Conservation (phyloP, 495 filamentous ascomycete species). For the Lichenothelia convexa region DNA sequence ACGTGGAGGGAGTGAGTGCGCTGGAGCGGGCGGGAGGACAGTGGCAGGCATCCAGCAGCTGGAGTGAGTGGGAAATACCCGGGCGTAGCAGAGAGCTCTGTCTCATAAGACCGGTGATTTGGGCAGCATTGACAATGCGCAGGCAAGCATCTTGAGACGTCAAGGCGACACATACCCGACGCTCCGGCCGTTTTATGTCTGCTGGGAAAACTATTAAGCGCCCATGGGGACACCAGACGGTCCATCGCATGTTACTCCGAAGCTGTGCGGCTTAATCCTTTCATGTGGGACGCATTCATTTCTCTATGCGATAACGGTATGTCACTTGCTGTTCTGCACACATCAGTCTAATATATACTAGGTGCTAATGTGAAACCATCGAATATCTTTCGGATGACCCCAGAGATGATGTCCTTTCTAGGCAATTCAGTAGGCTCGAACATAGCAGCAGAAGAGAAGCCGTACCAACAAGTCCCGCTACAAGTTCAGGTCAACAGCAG, state of each 20-base stretch:
- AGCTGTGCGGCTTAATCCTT: constrained; percentile 75
- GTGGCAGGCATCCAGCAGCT: constrained; percentile 54
- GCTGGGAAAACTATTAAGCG: constrained; percentile 72
- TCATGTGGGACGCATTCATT: constrained; percentile 95
- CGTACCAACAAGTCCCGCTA: not conserved
- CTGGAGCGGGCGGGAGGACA: constrained; percentile 52
- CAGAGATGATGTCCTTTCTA: constrained; percentile 40
- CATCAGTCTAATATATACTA: not conserved
- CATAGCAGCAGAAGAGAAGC: not conserved
- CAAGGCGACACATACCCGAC: constrained; percentile 47
- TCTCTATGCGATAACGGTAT: constrained; percentile 54
- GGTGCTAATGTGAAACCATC: constrained; percentile 25
- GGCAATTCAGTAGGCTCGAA: not conserved
- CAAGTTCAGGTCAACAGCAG: constrained; percentile 7
- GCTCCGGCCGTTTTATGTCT: constrained; percentile 63
- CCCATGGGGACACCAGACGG: constrained; percentile 59
- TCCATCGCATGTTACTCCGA: constrained; percentile 73
- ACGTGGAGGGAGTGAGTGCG: constrained; percentile 60
- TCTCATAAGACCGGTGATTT: constrained; percentile 4
- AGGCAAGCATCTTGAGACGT: constrained; percentile 47
- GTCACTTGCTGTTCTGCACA: constrained; percentile 8
- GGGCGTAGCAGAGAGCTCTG: too few relatives aligned
- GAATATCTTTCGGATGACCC: constrained; percentile 69
- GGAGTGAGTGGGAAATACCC: constrained; percentile 54
- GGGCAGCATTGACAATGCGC: constrained; percentile 11